These are phyloP conservation scores for Telfairia occidentalis DNA, from an alignment of 331 rosid genomes.

Conservation along the genomic window DNA sequence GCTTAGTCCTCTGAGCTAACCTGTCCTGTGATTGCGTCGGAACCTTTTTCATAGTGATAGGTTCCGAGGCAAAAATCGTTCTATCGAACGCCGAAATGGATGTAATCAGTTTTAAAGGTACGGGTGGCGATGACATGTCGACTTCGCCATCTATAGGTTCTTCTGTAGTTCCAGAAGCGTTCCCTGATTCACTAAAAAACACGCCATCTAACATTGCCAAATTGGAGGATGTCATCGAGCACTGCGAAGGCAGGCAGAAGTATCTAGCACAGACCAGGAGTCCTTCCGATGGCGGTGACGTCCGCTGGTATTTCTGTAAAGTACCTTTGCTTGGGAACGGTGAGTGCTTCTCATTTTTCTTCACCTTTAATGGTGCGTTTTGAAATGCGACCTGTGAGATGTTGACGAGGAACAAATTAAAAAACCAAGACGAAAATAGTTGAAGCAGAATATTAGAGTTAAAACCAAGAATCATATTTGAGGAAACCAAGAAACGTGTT, in stretches of 20 bases:
- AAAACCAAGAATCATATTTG: not conserved
- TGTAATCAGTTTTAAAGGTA: not conserved
- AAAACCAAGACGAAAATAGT: not conserved
- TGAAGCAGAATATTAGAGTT: not conserved
- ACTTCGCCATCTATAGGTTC: slow-evolving; percentile 13
- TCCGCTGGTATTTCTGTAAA: slow-evolving; percentile 79
- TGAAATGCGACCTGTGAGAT: not conserved
- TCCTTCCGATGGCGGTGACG: slow-evolving; percentile 88
- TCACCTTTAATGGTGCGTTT: not conserved
- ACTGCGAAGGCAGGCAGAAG: slow-evolving; percentile 67
- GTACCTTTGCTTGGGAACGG: slow-evolving; percentile 58
- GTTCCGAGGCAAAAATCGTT: slow-evolving; percentile 17
- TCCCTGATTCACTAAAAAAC: slow-evolving; percentile 63
- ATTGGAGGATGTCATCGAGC: slow-evolving; percentile 73
- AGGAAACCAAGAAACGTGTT: not conserved
- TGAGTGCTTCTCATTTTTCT: slow-evolving; percentile 13
- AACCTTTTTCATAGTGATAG: slow-evolving; percentile 25
- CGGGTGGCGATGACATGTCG: slow-evolving; percentile 2
- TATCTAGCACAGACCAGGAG: slow-evolving; percentile 70
- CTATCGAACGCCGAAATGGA: not conserved
- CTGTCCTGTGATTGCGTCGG: slow-evolving; percentile 8
- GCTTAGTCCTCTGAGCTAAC: not conserved
- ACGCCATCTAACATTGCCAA: slow-evolving; percentile 79
- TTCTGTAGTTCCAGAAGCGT: slow-evolving; percentile 22
- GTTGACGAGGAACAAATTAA: not conserved